phyloP scores from a whole-genome alignment of 2,329 filamentous ascomycete species.

The Arthrobotrys sphaeroides region DNA sequence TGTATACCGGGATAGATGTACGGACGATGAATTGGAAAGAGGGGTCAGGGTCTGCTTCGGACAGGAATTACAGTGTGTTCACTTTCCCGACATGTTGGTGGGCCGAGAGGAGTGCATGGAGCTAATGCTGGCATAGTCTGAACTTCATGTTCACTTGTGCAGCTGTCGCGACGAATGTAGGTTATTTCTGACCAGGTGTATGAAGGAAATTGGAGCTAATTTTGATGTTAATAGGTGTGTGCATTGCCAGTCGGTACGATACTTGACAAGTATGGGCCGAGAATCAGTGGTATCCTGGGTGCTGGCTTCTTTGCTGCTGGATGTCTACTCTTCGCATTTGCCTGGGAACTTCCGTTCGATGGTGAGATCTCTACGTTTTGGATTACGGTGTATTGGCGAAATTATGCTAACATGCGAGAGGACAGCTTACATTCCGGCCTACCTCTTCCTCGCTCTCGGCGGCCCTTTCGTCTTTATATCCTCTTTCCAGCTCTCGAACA shows the following conservation, averaged over 20 bases:
- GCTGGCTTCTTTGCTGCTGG: slow-evolving; percentile 75
- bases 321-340: slow-evolving; percentile 77
- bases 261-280: slow-evolving; percentile 82
- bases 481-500: slow-evolving; percentile 84
- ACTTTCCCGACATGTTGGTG: background rate
- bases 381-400: background rate
- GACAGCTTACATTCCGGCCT: slow-evolving; percentile 71
- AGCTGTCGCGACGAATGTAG: slow-evolving; percentile 81
- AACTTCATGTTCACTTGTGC: slow-evolving; percentile 95
- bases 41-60: slow-evolving; percentile 67
- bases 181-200: background rate
- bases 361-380: slow-evolving; percentile 61
- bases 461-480: slow-evolving; percentile 85
- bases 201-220: background rate
- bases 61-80: slow-evolving; percentile 67
- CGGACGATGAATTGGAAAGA: slow-evolving; percentile 65
- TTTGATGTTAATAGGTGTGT: slow-evolving; percentile 64
- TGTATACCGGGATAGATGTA: slow-evolving; percentile 75
- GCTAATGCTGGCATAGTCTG: slow-evolving; percentile 62
- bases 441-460: slow-evolving; percentile 78
- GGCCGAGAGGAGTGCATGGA: background rate
- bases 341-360: slow-evolving; percentile 73
- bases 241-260: slow-evolving; percentile 86
- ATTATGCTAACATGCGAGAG: slow-evolving; percentile 7
- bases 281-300: slow-evolving; percentile 75